These are phyloP conservation scores for Venturia nashicola DNA, from an alignment of 2,329 filamentous ascomycete genomes.

Conservation along the genomic window DNA sequence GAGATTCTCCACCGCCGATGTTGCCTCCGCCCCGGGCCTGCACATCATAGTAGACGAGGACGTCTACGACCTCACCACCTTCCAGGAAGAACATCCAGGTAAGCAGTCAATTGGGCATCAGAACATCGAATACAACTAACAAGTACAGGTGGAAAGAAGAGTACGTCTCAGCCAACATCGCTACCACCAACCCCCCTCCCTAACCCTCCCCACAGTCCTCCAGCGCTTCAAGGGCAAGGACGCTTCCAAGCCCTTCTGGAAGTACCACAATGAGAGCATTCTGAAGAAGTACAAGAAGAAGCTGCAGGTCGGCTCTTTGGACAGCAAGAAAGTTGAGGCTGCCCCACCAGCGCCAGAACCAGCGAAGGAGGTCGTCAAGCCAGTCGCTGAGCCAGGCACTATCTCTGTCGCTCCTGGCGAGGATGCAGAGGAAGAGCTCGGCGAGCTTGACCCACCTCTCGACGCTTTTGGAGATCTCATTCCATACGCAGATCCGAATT, in stretches of 20 bases:
- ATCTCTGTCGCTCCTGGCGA: conserved; percentile 28
- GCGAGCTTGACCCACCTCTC: conserved; percentile 55
- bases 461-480: conserved; percentile 79
- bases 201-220: conserved; percentile 35
- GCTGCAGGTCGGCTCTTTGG: conserved; percentile 59
- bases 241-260: conserved; percentile 57
- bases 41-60: conserved; percentile 91
- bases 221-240: conserved; percentile 54
- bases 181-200: conserved; percentile 6
- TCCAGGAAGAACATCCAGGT: conserved; percentile 37
- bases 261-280: conserved; percentile 49
- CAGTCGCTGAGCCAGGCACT: conserved; percentile 47
- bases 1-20: conserved; percentile 71
- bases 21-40: conserved; percentile 67
- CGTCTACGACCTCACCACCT: conserved; percentile 82
- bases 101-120: conserved; percentile 6
- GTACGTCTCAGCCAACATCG: conserved; percentile 27
- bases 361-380: conserved; percentile 35
- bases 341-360: conserved; percentile 39
- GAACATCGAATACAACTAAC: background rate
- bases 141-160: conserved; percentile 54
- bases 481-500: conserved; percentile 82
- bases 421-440: conserved; percentile 14
- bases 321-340: conserved; percentile 58
- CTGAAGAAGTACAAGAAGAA: conserved; percentile 50